Percentiles rank a stretch among this genome's conserved stretches.
phyloP scores from a whole-genome alignment of 805 yeast genomes.

The Myxozyma melibiosi region DNA sequence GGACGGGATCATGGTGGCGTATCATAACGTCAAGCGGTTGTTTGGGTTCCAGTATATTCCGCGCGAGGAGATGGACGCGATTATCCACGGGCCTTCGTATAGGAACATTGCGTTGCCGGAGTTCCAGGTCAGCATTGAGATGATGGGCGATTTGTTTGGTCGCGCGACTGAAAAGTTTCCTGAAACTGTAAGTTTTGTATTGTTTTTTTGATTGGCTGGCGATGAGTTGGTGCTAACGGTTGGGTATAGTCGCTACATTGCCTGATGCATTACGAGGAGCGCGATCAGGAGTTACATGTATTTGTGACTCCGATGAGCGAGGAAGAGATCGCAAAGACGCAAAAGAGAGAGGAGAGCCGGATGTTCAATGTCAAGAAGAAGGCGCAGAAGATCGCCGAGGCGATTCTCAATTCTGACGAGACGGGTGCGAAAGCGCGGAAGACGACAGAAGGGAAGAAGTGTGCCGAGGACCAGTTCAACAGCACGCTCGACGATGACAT shows the following conservation, averaged over 20 bases:
- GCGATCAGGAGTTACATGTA: conserved; percentile 35
- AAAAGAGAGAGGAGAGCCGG: conserved; percentile 30
- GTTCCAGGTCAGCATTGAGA: conserved; percentile 59
- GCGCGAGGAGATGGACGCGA: conserved; percentile 66
- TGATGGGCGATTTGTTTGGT: conserved; percentile 54
- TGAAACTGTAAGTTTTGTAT: conserved; percentile 29
- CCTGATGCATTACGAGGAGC: conserved; percentile 9
- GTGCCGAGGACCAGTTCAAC: no score
- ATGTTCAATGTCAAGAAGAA: conserved; percentile 30
- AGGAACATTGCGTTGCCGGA: conserved; percentile 65
- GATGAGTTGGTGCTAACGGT: background rate
- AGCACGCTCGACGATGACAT: no score
- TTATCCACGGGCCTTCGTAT: conserved; percentile 52
- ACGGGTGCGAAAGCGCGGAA: background rate
- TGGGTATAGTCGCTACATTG: conserved; percentile 26
- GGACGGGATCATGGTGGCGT: conserved; percentile 95
- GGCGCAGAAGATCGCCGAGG: conserved; percentile 7
- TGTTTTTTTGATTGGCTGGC: background rate
- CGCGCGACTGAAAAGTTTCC: conserved; percentile 43
- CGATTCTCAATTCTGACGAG: background rate
- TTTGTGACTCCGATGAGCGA: conserved; percentile 40
- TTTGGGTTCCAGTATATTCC: conserved; percentile 93
- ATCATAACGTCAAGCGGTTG: conserved; percentile 75
- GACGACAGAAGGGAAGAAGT: background rate
- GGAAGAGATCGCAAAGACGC: conserved; percentile 36